These are phyloP conservation scores for Fusarium algeriense DNA, from an alignment of 2,329 filamentous ascomycete species.

Conservation along the genomic window DNA sequence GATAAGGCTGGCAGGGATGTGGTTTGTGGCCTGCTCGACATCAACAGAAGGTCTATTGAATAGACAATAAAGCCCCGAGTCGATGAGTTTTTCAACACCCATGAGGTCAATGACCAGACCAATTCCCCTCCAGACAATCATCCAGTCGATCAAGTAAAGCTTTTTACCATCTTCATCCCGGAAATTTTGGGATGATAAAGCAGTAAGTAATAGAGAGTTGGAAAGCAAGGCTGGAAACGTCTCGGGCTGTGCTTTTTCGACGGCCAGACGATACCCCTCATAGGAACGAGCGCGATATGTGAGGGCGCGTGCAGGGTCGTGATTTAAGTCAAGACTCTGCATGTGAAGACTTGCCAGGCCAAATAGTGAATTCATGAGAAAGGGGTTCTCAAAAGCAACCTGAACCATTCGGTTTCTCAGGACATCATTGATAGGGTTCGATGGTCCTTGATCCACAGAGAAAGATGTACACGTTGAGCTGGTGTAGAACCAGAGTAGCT, in stretches of 20 bases:
- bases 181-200: slow-evolving; percentile 64
- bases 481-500: slow-evolving; percentile 68
- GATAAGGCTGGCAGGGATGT: slow-evolving; percentile 62
- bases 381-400: slow-evolving; percentile 64
- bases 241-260: slow-evolving; percentile 59
- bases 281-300: slow-evolving; percentile 64
- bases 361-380: slow-evolving; percentile 68
- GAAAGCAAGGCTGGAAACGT: slow-evolving; percentile 64
- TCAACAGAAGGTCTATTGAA: slow-evolving; percentile 65
- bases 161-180: slow-evolving; percentile 59
- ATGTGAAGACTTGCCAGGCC: slow-evolving; percentile 65
- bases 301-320: slow-evolving; percentile 56
- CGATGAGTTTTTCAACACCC: slow-evolving; percentile 44
- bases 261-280: slow-evolving; percentile 64
- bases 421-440: slow-evolving; percentile 55
- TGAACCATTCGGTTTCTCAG: slow-evolving; percentile 62
- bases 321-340: slow-evolving; percentile 54
- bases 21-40: slow-evolving; percentile 54
- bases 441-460: slow-evolving; percentile 53
- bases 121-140: slow-evolving; percentile 66
- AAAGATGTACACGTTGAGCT: slow-evolving; percentile 61
- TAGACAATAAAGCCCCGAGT: slow-evolving; percentile 60
- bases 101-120: slow-evolving; percentile 60
- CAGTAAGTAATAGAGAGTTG: slow-evolving; percentile 64
- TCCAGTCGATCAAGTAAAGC: slow-evolving; percentile 68